These are phyloP conservation scores for Salicornia ramosissima DNA, from an alignment of 148 eudicot species.

Conservation along the genomic window DNA sequence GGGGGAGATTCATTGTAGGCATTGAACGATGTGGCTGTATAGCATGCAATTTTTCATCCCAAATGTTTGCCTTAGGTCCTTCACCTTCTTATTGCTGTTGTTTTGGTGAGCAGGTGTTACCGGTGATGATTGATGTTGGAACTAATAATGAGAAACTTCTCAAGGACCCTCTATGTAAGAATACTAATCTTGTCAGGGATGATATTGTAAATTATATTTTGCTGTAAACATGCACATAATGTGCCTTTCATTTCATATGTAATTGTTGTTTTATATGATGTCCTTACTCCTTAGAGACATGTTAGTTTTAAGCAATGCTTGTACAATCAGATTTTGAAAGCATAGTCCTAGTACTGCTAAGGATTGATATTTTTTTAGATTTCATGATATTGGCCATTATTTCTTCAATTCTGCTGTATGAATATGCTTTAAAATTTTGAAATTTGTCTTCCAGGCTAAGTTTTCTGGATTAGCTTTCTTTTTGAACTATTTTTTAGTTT, in stretches of 20 bases:
- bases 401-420: neutral
- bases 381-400: neutral
- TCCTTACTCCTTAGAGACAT: neutral
- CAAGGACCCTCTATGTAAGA: constrained; percentile 82
- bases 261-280: neutral
- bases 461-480: too few species aligned
- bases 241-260: neutral
- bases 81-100: constrained; percentile 20
- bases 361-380: neutral
- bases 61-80: neutral
- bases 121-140: constrained; percentile 98
- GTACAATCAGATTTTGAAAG: neutral
- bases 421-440: neutral
- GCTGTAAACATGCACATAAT: neutral
- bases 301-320: constrained; percentile 7
- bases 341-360: neutral
- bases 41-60: neutral
- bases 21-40: neutral
- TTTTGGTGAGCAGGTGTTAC: constrained; percentile 65
- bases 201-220: neutral
- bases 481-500: too few species aligned
- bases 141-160: constrained; percentile 95
- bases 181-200: constrained; percentile 9
- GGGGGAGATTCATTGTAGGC: neutral
- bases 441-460: too few species aligned